Evolutionary conservation across 192 early-diverging fungal species (phyloP), one percentile per base, ranked within the genome.

Genomic region (Dissophora globulifera): DNA sequence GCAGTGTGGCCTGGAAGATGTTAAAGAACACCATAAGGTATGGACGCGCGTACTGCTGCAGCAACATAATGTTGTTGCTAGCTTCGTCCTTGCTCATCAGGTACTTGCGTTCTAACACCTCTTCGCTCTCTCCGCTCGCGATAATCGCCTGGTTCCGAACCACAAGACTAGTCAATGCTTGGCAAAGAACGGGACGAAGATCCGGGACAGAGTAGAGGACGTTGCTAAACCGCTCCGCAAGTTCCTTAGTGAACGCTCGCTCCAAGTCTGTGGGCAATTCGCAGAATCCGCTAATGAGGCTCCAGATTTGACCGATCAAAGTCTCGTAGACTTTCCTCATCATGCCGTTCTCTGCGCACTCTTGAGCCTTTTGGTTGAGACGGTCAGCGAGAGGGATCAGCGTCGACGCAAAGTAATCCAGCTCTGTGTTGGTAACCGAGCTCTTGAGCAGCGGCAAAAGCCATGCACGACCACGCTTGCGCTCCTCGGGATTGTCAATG

Each of bases 311-410:
- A 30, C 90, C 82, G 31, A 84, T 86, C 27, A 99, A 83, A 3
- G 96, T 96, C 53, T 92, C 93, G 79, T 90, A 97, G 35, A 99
- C 85, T 78, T 98, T 97, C 80, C 91, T 88, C 46, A 91, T 81
- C 50, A 88, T 83, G 23, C 90, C 75, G 52, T 84, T 86, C 63
- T 89, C 65, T 19, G 79, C 64, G 62, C 86, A 92, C 42, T 76
- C 79, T 32, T 84, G 84, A 27, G 88, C 83, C 71, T 89, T 92
- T 20, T 82, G 82, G 12, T 85, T 75, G 47, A 98, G 81, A 15
- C 85, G 81, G 31, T 94, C 88, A 4, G 90, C 92, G 22, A 98
- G 69, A 3, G 95, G 95, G n/a, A 95, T 82, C 54, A 98, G 69
- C 1, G 62, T 80, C 29, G 79, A 61, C 13, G 84, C 79, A 83